Percentiles rank a stretch among this genome's conserved stretches.
Evolutionary conservation across 202 grass and related monocot genomes (phyloP).

Genomic region (Zizania palustris): DNA sequence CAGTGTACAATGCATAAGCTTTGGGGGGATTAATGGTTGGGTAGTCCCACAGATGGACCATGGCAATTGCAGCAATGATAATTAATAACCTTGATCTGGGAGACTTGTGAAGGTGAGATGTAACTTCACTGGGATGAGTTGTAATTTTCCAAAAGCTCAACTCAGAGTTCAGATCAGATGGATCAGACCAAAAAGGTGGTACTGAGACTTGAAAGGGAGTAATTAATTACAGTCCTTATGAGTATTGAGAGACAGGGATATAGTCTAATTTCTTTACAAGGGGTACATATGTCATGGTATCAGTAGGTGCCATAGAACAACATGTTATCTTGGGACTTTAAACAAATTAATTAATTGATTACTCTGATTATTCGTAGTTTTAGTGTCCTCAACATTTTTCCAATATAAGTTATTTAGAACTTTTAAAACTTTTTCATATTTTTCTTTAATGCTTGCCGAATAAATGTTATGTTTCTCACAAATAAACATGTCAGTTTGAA

Average conservation of each 20-base stretch:
- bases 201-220: neutral
- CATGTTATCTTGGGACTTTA: too few relatives aligned
- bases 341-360: too few relatives aligned
- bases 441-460: too few relatives aligned
- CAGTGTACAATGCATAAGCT: neutral
- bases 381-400: too few relatives aligned
- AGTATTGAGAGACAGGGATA: neutral
- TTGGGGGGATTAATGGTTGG: slow-evolving; percentile 1
- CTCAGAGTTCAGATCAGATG: slow-evolving; percentile 4
- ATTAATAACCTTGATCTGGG: neutral
- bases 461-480: too few relatives aligned
- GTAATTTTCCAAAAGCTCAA: neutral
- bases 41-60: neutral
- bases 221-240: neutral
- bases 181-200: slow-evolving; percentile 3
- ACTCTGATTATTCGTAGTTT: too few relatives aligned
- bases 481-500: too few relatives aligned
- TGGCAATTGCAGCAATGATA: slow-evolving; percentile 2
- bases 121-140: slow-evolving; percentile 27
- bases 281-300: neutral
- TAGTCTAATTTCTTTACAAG: neutral
- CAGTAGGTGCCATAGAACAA: neutral
- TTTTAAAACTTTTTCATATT: too few relatives aligned
- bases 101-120: slow-evolving; percentile 1
- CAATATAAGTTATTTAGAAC: too few relatives aligned